Conservation (phyloP, 2,329 filamentous ascomycete genomes). For the Tolypocladium endophyticum region DNA sequence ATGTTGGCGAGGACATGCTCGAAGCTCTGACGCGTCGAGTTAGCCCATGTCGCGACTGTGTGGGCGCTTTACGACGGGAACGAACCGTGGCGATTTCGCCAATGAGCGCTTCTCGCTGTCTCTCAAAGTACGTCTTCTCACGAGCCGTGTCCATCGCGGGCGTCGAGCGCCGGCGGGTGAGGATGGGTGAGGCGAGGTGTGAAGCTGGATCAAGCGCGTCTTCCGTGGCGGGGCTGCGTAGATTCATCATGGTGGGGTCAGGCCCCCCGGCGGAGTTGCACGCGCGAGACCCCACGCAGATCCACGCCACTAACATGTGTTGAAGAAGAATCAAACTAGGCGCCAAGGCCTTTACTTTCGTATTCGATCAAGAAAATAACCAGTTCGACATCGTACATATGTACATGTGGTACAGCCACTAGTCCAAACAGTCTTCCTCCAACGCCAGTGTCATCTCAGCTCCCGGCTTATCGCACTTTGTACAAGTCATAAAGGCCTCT, state of each 20-base stretch:
- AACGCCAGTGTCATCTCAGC: neutral
- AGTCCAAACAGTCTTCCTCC: neutral
- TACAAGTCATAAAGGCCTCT: neutral
- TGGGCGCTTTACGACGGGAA: conserved; percentile 1
- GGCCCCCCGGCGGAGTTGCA: neutral
- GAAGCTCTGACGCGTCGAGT: conserved; percentile 43
- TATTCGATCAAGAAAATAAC: neutral
- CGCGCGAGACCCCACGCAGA: neutral
- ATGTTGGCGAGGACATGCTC: conserved; percentile 92
- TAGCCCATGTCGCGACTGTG: neutral
- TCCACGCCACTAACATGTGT: neutral
- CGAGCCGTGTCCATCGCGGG: conserved; percentile 15
- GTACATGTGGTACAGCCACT: neutral
- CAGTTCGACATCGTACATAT: neutral
- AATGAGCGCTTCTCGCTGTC: conserved; percentile 62
- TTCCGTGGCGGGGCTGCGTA: neutral
- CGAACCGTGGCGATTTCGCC: conserved; percentile 62
- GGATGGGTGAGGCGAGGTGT: conserved; percentile 12
- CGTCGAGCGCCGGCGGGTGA: conserved; percentile 18
- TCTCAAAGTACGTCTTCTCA: conserved; percentile 59
- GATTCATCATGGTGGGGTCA: neutral
- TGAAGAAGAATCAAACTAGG: neutral
- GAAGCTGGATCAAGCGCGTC: neutral
- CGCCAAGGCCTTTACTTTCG: neutral
- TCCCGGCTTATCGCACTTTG: neutral